Evolutionary conservation across 1,284 basidiomycete species (phyloP).

Genomic region (Tilletia horrida): DNA sequence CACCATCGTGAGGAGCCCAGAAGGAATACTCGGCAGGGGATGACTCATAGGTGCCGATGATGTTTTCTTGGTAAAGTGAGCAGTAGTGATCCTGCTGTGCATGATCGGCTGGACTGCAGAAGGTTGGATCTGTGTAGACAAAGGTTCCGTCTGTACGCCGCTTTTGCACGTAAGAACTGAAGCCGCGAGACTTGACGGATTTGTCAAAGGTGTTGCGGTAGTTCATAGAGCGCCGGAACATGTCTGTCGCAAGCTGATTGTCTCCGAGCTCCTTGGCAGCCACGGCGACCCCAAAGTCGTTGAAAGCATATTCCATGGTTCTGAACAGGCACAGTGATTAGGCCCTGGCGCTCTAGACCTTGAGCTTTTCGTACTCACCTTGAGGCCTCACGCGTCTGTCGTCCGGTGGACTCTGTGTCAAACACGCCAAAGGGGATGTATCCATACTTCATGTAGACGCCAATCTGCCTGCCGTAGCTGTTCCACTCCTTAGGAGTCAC

Average conservation of each 20-base stretch:
- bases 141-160: slow-evolving; percentile 34
- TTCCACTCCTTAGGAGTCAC: slow-evolving; percentile 55
- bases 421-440: slow-evolving; percentile 42
- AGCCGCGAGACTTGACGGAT: slow-evolving; percentile 30
- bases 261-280: slow-evolving; percentile 34
- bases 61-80: slow-evolving; percentile 39
- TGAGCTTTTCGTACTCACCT: slow-evolving; percentile 18
- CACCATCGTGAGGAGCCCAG: slow-evolving; percentile 42
- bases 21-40: slow-evolving; percentile 44
- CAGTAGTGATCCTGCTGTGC: slow-evolving; percentile 30
- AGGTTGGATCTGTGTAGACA: slow-evolving; percentile 32
- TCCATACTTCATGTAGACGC: slow-evolving; percentile 30
- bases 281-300: slow-evolving; percentile 59
- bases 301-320: slow-evolving; percentile 54
- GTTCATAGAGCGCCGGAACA: slow-evolving; percentile 29
- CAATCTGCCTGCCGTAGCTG: slow-evolving; percentile 38
- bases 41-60: slow-evolving; percentile 40
- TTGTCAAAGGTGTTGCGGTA: slow-evolving; percentile 44
- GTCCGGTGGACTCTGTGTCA: slow-evolving; percentile 36
- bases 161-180: slow-evolving; percentile 38
- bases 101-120: slow-evolving; percentile 39
- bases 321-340: slow-evolving; percentile 13
- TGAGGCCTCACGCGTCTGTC: slow-evolving; percentile 41
- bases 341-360: neutral
- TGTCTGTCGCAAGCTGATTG: slow-evolving; percentile 20